These are phyloP conservation scores for Fusarium ramigenum DNA, from an alignment of 2,329 filamentous ascomycete genomes.

Conservation along the genomic window DNA sequence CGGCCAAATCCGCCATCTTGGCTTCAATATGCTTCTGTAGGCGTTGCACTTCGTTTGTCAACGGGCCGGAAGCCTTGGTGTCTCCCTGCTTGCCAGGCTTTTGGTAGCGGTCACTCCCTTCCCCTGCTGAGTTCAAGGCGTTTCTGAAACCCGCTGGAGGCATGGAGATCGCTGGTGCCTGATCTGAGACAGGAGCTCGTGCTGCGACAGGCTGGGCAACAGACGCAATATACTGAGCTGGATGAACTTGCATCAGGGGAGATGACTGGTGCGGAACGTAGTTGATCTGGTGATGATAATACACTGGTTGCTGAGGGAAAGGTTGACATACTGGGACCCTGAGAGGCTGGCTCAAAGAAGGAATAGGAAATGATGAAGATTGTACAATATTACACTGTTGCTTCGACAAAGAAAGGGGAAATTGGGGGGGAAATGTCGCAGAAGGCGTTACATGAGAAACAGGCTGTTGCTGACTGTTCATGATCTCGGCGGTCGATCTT, in stretches of 20 bases:
- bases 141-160: neutral
- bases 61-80: neutral
- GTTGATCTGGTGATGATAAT: constrained; percentile 34
- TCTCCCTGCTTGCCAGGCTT: neutral
- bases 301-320: constrained; percentile 35
- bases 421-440: constrained; percentile 25
- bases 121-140: neutral
- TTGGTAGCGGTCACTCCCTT: neutral
- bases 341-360: constrained; percentile 22
- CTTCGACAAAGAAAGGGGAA: constrained; percentile 29
- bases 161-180: neutral
- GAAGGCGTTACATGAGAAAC: constrained; percentile 36
- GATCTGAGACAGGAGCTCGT: neutral
- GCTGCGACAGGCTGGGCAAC: neutral
- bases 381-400: constrained; percentile 25
- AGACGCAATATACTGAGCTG: constrained; percentile 16
- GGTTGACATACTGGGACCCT: constrained; percentile 14
- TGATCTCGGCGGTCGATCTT: constrained; percentile 1
- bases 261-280: constrained; percentile 18
- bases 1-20: constrained; percentile 39
- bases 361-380: constrained; percentile 21
- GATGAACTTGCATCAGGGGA: constrained; percentile 11
- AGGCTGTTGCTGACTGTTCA: neutral
- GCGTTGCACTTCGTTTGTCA: constrained; percentile 35
- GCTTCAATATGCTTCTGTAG: constrained; percentile 44